Base-by-base conservation (phyloP, 1,139 yeast species). In the Pichia sp. region DNA sequence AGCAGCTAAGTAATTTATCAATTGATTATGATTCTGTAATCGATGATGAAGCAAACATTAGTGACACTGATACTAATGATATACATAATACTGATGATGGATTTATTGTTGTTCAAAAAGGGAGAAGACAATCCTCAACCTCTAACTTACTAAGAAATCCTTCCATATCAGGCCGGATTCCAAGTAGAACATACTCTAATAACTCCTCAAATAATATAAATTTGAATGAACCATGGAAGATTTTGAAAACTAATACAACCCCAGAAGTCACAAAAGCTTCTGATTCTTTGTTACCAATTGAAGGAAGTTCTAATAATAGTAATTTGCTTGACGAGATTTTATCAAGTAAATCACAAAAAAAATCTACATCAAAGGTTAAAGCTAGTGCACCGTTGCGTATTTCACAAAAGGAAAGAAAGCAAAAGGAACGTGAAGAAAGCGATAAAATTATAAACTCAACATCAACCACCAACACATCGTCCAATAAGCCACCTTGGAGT, bases 341-440 rank as follows among this genome's bases (percentile, higher is more conserved):
- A 11, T 53, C 45, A 11, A 16, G 42, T 25, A 41, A 33, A 38
- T 2, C 47, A 29, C 11, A 44, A 9, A 53, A 49, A 27, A 56
- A 50, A 29, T 41, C 43, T 13, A 42, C 41, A 11, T 27, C 50
- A 16, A 53, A 53, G 25, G 11, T 19, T 3, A 51, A 39, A 27
- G 47, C 36, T 16, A 51, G 39, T 6, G 48, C 51, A 34, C 54
- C 56, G 7, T 19, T 47, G 25, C 55, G 62, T 8, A 38, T 60
- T 19, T 64, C 68, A 1, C 67, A 65, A 45, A 61, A 64, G 41
- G 68, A 64, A 28, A 52, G 65, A n/a, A 58, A 54, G 46, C 58
- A 53, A 44, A 56, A 55, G 45, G 54, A 53, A 28, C 47, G 87
- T 83, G 60, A 76, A 83, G 48, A 70, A 75, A 29, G 70, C 70